A percentile compares a stretch with the other conserved stretches of the same genome.
phyloP scores from a whole-genome alignment of 2,329 filamentous ascomycete genomes.

The Gnomoniopsis smithogilvyi region DNA sequence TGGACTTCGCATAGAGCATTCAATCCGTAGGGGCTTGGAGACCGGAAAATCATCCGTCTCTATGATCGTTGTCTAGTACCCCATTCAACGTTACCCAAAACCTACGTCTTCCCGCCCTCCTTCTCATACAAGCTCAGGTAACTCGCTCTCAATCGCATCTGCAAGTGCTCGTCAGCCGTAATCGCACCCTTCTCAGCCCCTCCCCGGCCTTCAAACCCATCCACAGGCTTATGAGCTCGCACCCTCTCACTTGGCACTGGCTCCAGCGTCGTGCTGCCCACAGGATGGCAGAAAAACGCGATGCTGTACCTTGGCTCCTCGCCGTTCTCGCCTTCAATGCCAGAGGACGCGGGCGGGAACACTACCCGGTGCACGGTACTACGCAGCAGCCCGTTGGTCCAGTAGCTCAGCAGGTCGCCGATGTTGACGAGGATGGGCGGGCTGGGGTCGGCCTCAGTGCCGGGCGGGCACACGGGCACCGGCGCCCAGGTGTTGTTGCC shows the following conservation, averaged over 20 bases:
- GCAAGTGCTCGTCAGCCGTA: constrained; percentile 62
- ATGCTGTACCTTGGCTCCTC: constrained; percentile 60
- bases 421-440: constrained; percentile 83
- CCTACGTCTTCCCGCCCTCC: constrained; percentile 2
- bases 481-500: constrained; percentile 53
- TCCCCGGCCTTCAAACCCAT: constrained; percentile 30
- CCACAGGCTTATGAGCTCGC: constrained; percentile 26
- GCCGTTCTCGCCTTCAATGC: constrained; percentile 42
- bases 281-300: constrained; percentile 67
- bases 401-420: constrained; percentile 70
- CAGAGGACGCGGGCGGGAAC: constrained; percentile 49
- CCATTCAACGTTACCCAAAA: background rate
- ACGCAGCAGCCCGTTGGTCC: constrained; percentile 85
- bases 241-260: constrained; percentile 61
- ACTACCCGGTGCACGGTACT: constrained; percentile 88
- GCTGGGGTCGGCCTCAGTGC: constrained; percentile 53
- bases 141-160: constrained; percentile 57
- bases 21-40: background rate
- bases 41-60: background rate
- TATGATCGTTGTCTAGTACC: background rate
- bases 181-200: constrained; percentile 53
- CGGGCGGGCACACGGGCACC: constrained; percentile 60
- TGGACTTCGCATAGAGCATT: background rate
- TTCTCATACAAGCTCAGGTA: constrained; percentile 53
- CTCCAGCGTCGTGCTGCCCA: constrained; percentile 47